Evolutionary conservation across 495 filamentous ascomycete genomes (phyloP).

Genomic region (Pseudoneurospora amorphoporcata): DNA sequence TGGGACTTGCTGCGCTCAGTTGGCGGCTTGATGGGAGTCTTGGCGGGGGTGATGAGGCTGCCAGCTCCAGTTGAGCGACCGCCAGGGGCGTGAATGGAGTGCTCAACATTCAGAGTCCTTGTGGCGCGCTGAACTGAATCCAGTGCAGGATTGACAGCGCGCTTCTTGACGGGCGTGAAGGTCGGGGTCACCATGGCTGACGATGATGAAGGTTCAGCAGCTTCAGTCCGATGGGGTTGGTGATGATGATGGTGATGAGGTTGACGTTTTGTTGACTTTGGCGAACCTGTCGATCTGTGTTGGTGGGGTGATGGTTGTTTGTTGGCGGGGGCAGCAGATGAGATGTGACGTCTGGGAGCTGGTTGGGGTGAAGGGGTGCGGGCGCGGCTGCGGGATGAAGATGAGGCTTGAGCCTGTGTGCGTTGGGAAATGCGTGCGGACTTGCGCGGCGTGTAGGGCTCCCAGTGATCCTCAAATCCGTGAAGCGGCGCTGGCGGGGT

Average conservation of each 20-base stretch:
- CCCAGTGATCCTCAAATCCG: conserved; percentile 59
- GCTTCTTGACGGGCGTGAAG: conserved; percentile 45
- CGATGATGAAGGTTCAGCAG: neutral
- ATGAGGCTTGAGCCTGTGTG: conserved; percentile 4
- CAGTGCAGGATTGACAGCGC: conserved; percentile 15
- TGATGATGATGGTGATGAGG: neutral
- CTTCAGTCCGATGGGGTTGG: neutral
- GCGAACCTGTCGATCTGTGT: conserved; percentile 17
- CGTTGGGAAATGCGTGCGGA: conserved; percentile 41
- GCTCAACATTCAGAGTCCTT: conserved; percentile 23
- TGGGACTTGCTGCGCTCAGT: conserved; percentile 40
- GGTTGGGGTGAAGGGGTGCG: conserved; percentile 36
- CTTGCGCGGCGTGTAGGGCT: conserved; percentile 56
- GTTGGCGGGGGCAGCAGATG: conserved; percentile 21
- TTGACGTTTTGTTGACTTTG: conserved; percentile 17
- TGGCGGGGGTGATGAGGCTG: conserved; percentile 81
- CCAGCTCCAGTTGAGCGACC: conserved; percentile 15
- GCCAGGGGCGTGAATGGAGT: neutral
- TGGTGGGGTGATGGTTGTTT: conserved; percentile 24
- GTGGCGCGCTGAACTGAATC: conserved; percentile 31
- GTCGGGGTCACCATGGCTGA: conserved; percentile 30
- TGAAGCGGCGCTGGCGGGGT: conserved; percentile 66
- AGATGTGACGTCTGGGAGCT: conserved; percentile 22
- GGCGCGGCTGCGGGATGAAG: conserved; percentile 1
- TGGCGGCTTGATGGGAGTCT: conserved; percentile 72